Base-by-base conservation (phyloP, 352 stramenopile genomes). In the Sclerospora graminicola region DNA sequence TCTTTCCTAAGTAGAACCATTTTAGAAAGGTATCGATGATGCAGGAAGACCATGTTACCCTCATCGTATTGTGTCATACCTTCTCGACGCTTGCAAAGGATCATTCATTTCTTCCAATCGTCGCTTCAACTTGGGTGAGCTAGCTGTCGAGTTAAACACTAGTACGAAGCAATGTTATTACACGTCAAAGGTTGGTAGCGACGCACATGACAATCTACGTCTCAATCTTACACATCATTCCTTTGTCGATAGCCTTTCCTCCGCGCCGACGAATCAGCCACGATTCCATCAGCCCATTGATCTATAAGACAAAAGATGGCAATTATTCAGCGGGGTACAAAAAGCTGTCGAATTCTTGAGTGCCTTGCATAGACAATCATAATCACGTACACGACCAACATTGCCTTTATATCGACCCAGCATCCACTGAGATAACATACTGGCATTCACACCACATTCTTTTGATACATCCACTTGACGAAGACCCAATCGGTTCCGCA, bases 381-480 rank as follows among this genome's bases (percentile, higher is more conserved):
- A 8, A 13, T 8, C 41, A 60, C 74, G 21, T 69, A 88, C 75
- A 45, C 78, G 64, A 0, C 67, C 75, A 35, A 89, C 70, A 39
- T 89, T 89, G 48, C 78, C 78, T 40, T 89, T 89, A 70, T 89
- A 89, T 19, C 78, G 62, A 7, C 78, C 78, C 32, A 89, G 62
- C 78, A 89, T 89, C 78, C 78, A 89, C 56, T 89, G 78, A 29
- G 78, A 89, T 32, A 89, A 65, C 78, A 89, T 89, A 49, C 69
- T 85, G 27, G 78, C 78, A 45, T 89, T 89, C 39, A 89, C 78
- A 32, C 78, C 78, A 26, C 78, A 89, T 51, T 89, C 78, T 56
- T 89, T 89, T 21, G 74, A 87, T 38, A 89, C 78, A 35, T 89
- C 78, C 18, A 89, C 70, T 60, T 89, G 78, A 4, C 78, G 74